Percentiles rank a stretch among this genome's conserved stretches.
phyloP scores from a whole-genome alignment of 805 yeast genomes.

The Cyberlindnera xylosilytica region DNA sequence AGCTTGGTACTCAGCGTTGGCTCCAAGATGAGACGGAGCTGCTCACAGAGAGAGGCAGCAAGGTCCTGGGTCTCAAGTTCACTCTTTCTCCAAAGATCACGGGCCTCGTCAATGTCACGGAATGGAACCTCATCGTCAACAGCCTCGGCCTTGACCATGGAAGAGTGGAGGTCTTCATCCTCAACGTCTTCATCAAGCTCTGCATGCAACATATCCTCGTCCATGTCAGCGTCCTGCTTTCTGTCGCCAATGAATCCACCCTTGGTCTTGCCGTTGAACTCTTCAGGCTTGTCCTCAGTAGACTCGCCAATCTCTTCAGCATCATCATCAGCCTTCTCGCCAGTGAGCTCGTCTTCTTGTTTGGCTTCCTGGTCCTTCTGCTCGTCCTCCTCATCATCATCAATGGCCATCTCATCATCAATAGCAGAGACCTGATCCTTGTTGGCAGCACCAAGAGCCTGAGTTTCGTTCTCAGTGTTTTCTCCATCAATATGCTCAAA shows the following conservation, averaged over 20 bases:
- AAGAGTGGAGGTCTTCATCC: conserved; percentile 8
- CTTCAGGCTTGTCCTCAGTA: conserved; percentile 37
- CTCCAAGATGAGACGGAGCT: conserved; percentile 84
- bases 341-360: conserved; percentile 29
- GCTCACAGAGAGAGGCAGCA: conserved; percentile 87
- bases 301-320: conserved; percentile 30
- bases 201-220: conserved; percentile 32
- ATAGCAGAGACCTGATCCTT: conserved; percentile 74
- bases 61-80: conserved; percentile 85
- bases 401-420: conserved; percentile 79
- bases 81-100: conserved; percentile 77
- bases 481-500: conserved; percentile 82
- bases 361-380: conserved; percentile 33
- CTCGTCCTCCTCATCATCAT: conserved; percentile 50
- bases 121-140: conserved; percentile 32
- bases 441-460: conserved; percentile 89
- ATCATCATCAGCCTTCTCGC: conserved; percentile 24
- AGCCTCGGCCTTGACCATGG: conserved; percentile 17
- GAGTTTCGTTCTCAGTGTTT: conserved; percentile 74
- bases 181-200: conserved; percentile 27
- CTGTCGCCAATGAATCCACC: conserved; percentile 52
- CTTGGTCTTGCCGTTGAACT: conserved; percentile 45
- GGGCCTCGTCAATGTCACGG: conserved; percentile 60
- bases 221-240: conserved; percentile 28
- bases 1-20: conserved; percentile 96